A percentile compares a stretch with the other conserved stretches of the same genome.
phyloP scores from a whole-genome alignment of 768 basidiomycete genomes.

The Leccinum fibrillosum region DNA sequence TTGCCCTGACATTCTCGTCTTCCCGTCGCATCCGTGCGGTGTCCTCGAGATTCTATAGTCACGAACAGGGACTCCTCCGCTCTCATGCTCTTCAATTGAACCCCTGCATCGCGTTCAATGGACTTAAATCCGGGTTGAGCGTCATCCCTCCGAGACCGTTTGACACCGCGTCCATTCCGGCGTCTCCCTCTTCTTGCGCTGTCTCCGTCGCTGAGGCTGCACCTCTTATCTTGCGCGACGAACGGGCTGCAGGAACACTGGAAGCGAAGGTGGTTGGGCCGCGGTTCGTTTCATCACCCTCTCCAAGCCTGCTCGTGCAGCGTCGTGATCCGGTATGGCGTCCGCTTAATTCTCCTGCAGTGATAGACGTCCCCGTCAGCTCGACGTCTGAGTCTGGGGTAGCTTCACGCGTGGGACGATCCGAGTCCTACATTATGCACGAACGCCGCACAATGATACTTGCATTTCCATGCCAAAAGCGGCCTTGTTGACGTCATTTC shows the following conservation, averaged over 20 bases:
- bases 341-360: too few relatives aligned
- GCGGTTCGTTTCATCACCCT: conserved; percentile 9
- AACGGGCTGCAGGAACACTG: conserved; percentile 12
- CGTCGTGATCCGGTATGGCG: too few relatives aligned
- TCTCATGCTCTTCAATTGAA: conserved; percentile 51
- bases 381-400: conserved; percentile 21
- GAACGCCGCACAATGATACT: too few relatives aligned
- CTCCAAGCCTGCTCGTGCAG: background rate
- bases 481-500: too few relatives aligned
- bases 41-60: conserved; percentile 66
- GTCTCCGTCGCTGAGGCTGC: conserved; percentile 17
- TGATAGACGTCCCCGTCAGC: conserved; percentile 17
- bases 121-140: conserved; percentile 35
- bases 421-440: too few relatives aligned
- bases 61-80: conserved; percentile 43
- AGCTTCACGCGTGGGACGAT: conserved; percentile 11
- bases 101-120: conserved; percentile 33
- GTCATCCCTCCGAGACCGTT: conserved; percentile 52
- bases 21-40: conserved; percentile 45
- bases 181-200: conserved; percentile 8
- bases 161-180: conserved; percentile 18
- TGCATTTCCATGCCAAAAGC: too few relatives aligned
- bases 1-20: conserved; percentile 38
- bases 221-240: conserved; percentile 21
- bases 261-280: background rate